Conservation (phyloP, 1,139 yeast genomes). For the Yamadazyma sp. region DNA sequence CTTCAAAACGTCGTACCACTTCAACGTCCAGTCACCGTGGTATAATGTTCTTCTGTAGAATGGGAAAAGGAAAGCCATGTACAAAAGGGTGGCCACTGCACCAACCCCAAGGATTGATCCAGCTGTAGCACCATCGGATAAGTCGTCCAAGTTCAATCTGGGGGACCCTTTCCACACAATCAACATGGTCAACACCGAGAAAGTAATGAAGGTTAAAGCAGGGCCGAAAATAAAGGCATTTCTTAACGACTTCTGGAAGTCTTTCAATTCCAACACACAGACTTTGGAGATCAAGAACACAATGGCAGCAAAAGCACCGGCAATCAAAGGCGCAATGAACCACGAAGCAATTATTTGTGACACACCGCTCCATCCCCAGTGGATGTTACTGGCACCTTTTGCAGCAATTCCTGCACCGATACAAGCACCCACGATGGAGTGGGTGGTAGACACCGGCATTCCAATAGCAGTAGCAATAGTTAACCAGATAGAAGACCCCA, state of each 20-base stretch:
- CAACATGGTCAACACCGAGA: constrained; percentile 61
- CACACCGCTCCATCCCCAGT: constrained; percentile 79
- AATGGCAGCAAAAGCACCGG: constrained; percentile 62
- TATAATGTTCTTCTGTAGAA: constrained; percentile 61
- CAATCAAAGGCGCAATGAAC: constrained; percentile 77
- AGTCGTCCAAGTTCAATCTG: constrained; percentile 52
- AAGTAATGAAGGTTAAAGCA: constrained; percentile 57
- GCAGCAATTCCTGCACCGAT: constrained; percentile 80
- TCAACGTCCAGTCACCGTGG: constrained; percentile 67
- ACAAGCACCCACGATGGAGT: constrained; percentile 75
- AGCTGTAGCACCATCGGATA: constrained; percentile 50
- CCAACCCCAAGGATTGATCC: constrained; percentile 66
- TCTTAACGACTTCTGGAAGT: constrained; percentile 39
- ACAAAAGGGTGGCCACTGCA: constrained; percentile 52
- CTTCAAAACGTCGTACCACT: constrained; percentile 52
- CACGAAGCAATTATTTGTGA: constrained; percentile 76
- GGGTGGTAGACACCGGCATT: constrained; percentile 79
- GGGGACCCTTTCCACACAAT: constrained; percentile 77
- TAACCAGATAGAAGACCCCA: constrained; percentile 76
- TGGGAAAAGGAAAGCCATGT: constrained; percentile 60
- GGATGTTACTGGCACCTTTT: constrained; percentile 53
- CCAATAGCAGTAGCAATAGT: constrained; percentile 66
- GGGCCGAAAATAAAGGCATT: constrained; percentile 64
- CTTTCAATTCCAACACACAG: constrained; percentile 59
- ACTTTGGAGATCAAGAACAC: constrained; percentile 61